These are phyloP conservation scores for Arthromyces matolae DNA, from an alignment of 768 basidiomycete genomes.

Conservation along the genomic window DNA sequence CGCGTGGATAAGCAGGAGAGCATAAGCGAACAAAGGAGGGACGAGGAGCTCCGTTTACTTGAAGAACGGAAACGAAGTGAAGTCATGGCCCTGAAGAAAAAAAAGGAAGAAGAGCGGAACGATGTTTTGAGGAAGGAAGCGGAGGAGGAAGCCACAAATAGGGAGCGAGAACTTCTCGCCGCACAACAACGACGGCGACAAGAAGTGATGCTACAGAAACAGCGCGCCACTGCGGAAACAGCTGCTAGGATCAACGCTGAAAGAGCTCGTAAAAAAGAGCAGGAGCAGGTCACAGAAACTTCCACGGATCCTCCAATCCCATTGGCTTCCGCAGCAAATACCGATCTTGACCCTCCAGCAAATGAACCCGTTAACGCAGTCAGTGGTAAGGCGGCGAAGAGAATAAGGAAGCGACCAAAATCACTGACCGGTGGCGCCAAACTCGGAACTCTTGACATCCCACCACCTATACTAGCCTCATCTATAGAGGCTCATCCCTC, in stretches of 20 bases:
- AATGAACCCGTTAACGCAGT: no score
- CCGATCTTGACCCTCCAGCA: background rate
- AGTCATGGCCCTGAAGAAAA: slow-evolving; percentile 16
- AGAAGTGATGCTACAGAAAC: slow-evolving; percentile 27
- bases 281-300: slow-evolving; percentile 4
- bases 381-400: no score
- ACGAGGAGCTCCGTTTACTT: background rate
- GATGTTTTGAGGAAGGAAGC: no score
- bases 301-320: slow-evolving; percentile 6
- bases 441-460: no score
- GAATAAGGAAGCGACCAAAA: slow-evolving; percentile 15
- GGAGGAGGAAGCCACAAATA: slow-evolving; percentile 7
- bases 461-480: no score
- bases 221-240: slow-evolving; percentile 24
- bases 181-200: slow-evolving; percentile 28
- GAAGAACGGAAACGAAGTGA: slow-evolving; percentile 8
- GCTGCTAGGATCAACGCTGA: slow-evolving; percentile 25
- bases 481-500: slow-evolving; percentile 1
- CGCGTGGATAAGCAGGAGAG: slow-evolving; percentile 5
- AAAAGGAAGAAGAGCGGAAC: slow-evolving; percentile 8
- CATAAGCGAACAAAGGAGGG: slow-evolving; percentile 5
- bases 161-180: slow-evolving; percentile 28
- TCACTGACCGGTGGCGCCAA: slow-evolving; percentile 14
- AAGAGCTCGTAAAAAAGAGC: slow-evolving; percentile 21
- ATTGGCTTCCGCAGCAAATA: slow-evolving; percentile 9